Percentiles rank a stretch among this genome's conserved stretches.
These are phyloP conservation scores for Hanseniaspora guilliermondii DNA, from an alignment of 805 yeast genomes.

Conservation along the genomic window DNA sequence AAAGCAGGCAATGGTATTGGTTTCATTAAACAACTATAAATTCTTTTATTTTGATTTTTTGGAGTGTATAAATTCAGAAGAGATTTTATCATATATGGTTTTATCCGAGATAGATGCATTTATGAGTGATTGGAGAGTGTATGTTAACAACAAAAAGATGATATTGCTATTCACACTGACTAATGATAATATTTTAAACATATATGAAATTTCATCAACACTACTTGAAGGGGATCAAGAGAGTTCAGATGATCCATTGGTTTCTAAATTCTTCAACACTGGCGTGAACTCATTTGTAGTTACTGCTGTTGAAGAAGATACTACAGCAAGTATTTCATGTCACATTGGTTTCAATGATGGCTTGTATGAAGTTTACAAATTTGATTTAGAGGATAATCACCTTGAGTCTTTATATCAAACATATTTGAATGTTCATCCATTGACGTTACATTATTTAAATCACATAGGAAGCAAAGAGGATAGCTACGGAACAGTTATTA, in stretches of 20 bases:
- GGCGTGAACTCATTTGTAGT: not conserved
- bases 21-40: slow-evolving; percentile 5
- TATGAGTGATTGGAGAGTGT: not conserved
- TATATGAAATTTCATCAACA: not conserved
- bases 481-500: not conserved
- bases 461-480: not conserved
- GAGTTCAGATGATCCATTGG: not conserved
- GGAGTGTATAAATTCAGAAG: not conserved
- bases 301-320: not conserved
- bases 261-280: slow-evolving; percentile 1
- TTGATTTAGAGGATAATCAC: not conserved
- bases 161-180: not conserved
- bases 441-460: not conserved
- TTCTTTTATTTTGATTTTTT: not conserved
- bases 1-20: not conserved
- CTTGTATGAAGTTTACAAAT: slow-evolving; percentile 1
- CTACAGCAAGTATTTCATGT: not conserved
- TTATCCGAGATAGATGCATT: slow-evolving; percentile 7
- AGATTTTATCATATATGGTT: not conserved
- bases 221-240: not conserved
- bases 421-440: not conserved
- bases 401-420: not conserved
- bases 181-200: slow-evolving; percentile 3
- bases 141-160: not conserved
- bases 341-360: slow-evolving; percentile 9